A percentile compares a stretch with the other conserved stretches of the same genome.
These are phyloP conservation scores for Rubia peregrina DNA, from an alignment of 305 asterid species.

Conservation along the genomic window DNA sequence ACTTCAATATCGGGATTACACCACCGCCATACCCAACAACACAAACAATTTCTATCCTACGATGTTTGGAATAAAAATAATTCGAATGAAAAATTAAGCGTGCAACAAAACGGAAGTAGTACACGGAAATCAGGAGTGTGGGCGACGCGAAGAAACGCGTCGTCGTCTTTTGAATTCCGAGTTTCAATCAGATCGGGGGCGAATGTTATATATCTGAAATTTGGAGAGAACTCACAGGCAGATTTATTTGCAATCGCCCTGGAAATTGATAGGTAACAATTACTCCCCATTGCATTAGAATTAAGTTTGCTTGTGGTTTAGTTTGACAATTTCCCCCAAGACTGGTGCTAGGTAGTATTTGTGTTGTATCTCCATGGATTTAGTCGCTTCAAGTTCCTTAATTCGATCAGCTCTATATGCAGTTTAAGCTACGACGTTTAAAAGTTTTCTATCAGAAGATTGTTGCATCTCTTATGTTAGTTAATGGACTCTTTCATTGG, in stretches of 20 bases:
- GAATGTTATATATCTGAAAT: not conserved
- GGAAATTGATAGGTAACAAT: not conserved
- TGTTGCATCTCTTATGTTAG: not conserved
- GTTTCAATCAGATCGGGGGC: not conserved
- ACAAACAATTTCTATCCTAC: too few relatives aligned
- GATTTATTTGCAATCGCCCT: not conserved
- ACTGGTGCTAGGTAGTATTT: not conserved
- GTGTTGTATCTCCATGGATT: not conserved
- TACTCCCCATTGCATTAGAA: not conserved
- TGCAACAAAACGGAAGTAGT: too few relatives aligned
- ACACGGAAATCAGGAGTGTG: not conserved
- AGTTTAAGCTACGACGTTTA: not conserved
- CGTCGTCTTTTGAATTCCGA: not conserved
- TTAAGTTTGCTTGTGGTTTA: not conserved
- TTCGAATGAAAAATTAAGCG: too few relatives aligned
- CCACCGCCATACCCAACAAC: too few relatives aligned
- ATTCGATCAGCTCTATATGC: not conserved
- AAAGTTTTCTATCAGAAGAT: not conserved
- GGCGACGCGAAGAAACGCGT: conserved; percentile 4
- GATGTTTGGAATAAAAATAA: too few relatives aligned
- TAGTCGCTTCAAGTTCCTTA: not conserved
- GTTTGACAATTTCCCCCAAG: not conserved
- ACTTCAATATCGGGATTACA: too few relatives aligned
- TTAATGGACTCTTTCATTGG: not conserved
- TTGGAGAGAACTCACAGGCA: not conserved